Evolutionary conservation across 2,329 filamentous ascomycete genomes (phyloP).

Genomic region (Phoma sp.): DNA sequence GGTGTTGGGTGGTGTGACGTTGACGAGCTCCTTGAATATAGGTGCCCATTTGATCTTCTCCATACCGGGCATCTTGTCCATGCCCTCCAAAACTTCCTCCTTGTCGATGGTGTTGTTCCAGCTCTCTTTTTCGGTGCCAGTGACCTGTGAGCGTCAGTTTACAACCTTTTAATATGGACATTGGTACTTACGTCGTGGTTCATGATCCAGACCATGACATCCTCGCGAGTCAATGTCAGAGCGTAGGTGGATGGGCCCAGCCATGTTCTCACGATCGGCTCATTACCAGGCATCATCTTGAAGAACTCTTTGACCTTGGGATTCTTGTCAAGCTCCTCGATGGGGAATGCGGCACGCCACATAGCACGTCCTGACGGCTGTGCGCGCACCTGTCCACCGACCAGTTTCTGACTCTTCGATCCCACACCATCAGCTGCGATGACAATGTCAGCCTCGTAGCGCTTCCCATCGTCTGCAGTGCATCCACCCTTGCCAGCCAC

Average conservation of each 20-base stretch:
- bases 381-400: constrained; percentile 55
- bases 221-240: constrained; percentile 54
- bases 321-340: constrained; percentile 54
- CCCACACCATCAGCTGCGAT: constrained; percentile 54
- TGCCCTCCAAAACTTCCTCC: constrained; percentile 54
- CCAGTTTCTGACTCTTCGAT: constrained; percentile 55
- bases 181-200: constrained; percentile 53
- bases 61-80: constrained; percentile 55
- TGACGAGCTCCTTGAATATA: constrained; percentile 56
- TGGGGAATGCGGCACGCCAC: constrained; percentile 53
- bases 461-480: constrained; percentile 49
- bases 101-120: constrained; percentile 58
- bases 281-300: constrained; percentile 51
- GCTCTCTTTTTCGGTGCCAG: constrained; percentile 54
- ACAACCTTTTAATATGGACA: not conserved
- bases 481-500: constrained; percentile 46
- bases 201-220: constrained; percentile 60
- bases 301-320: constrained; percentile 57
- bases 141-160: constrained; percentile 44
- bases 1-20: constrained; percentile 54
- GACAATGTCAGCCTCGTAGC: constrained; percentile 53
- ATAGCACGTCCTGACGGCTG: constrained; percentile 49
- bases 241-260: constrained; percentile 55
- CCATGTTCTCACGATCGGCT: constrained; percentile 57
- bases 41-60: constrained; percentile 53